These are phyloP conservation scores for Gamarada debralockiae DNA, from an alignment of 495 filamentous ascomycete species.

Conservation along the genomic window DNA sequence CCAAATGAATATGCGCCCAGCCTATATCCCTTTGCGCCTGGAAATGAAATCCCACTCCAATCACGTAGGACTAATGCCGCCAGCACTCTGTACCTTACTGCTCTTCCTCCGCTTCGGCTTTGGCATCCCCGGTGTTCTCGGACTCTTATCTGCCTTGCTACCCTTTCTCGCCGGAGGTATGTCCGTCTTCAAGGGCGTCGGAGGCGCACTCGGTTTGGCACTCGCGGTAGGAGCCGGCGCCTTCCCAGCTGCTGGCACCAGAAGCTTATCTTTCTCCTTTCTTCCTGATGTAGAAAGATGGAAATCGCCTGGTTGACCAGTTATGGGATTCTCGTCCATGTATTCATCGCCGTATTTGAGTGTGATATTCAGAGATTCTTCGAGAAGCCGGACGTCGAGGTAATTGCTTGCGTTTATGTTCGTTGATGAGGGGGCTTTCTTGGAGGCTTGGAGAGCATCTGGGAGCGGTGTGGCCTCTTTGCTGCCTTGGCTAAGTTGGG, in stretches of 20 bases:
- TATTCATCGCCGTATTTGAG: constrained; percentile 69
- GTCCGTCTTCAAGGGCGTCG: constrained; percentile 18
- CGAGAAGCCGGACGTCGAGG: constrained; percentile 51
- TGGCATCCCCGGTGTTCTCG: constrained; percentile 39
- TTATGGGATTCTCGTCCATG: constrained; percentile 88
- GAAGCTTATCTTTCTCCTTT: constrained; percentile 19
- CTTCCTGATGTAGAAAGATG: constrained; percentile 61
- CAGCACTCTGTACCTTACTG: constrained; percentile 21
- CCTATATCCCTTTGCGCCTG: too few relatives aligned
- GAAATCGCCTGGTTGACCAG: constrained; percentile 84
- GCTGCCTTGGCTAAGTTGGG: constrained; percentile 25
- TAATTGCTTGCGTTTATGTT: constrained; percentile 31
- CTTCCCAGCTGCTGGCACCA: constrained; percentile 11
- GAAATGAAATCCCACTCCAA: too few relatives aligned
- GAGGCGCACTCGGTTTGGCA: constrained; percentile 1
- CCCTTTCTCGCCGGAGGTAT: constrained; percentile 19
- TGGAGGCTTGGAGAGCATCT: constrained; percentile 31
- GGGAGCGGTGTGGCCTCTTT: constrained; percentile 62
- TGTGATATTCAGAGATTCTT: constrained; percentile 63
- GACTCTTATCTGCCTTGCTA: constrained; percentile 35
- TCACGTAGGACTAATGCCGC: constrained; percentile 11
- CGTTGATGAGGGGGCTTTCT: constrained; percentile 25
- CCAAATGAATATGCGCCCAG: neutral
- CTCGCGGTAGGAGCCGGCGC: neutral
- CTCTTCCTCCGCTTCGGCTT: constrained; percentile 59